Conservation (phyloP, 768 basidiomycete species). For the Chiua virens region DNA sequence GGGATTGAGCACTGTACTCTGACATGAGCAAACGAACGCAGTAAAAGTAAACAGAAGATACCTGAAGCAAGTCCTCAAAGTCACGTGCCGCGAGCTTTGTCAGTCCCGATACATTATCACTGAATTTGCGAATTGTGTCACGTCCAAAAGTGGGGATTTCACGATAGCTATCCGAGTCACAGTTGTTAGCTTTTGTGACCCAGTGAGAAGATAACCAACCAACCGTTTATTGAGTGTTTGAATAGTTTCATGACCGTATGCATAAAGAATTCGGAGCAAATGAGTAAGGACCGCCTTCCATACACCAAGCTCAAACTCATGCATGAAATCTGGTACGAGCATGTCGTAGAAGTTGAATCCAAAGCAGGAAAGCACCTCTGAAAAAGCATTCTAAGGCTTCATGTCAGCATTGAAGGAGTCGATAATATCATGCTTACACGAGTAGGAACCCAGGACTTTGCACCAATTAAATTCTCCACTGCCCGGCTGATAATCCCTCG, state of each 20-base stretch:
- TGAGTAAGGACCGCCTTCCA: slow-evolving; percentile 23
- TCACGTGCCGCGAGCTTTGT: slow-evolving; percentile 37
- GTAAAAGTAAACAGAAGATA: background rate
- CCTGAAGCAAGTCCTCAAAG: slow-evolving; percentile 41
- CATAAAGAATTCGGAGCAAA: slow-evolving; percentile 24
- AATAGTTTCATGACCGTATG: slow-evolving; percentile 9
- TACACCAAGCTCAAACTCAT: slow-evolving; percentile 35
- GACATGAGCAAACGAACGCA: too few species aligned
- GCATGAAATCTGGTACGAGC: slow-evolving; percentile 31
- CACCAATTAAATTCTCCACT: too few species aligned
- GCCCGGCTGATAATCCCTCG: too few species aligned
- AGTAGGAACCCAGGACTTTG: too few species aligned
- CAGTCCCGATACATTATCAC: slow-evolving; percentile 34
- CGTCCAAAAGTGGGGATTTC: slow-evolving; percentile 33
- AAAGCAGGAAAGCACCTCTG: slow-evolving; percentile 8
- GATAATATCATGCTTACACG: too few species aligned
- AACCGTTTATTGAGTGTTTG: slow-evolving; percentile 29
- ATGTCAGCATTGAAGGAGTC: too few species aligned
- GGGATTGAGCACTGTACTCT: slow-evolving; percentile 33
- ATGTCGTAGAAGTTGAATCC: slow-evolving; percentile 27
- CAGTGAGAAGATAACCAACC: too few species aligned
- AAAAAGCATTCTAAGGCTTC: slow-evolving; percentile 36
- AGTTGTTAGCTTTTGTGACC: background rate
- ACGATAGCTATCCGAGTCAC: slow-evolving; percentile 11
- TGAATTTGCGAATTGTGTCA: slow-evolving; percentile 31